Evolutionary conservation across 2,329 filamentous ascomycete genomes (phyloP), one percentile per base, ranked within the genome.

Genomic region (Xylariaceae sp.): DNA sequence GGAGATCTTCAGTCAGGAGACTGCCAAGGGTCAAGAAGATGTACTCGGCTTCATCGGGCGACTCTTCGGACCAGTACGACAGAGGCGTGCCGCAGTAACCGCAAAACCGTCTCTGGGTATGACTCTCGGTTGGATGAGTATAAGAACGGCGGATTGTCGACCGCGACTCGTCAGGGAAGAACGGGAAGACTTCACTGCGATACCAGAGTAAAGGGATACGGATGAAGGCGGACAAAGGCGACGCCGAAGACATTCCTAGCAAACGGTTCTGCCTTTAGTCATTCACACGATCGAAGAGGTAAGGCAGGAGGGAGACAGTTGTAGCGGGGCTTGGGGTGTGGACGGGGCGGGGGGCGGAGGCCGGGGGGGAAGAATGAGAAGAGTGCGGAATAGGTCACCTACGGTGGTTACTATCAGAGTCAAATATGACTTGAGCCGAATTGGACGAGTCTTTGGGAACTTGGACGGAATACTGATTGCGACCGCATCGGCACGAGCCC

Each of bases 61-160:
- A 87, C 29, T 81, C 72, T 70, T 95, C 91, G 46, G 84, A 86
- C 90, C 90, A 96, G 64, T 86, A 89, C 0, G 86, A 87, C 51
- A 96, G 75, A 9, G 88, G 87, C 0, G 91, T 95, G 50, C 91
- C 91, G 69, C 91, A 96, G 74, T 88, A 95, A 29, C 91, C 91
- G 72, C 91, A 96, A 71, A 96, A 96, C 62, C 90, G 82, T 48
- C 89, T 84, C 68, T 87, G 84, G 1, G 81, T 76, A 63, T 80
- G 73, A 50, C 78, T 76, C 50, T 80, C 79, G 62, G 76, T 73
- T 2, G 76, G 76, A 27, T 85, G 80, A 7, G 81, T 82, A 70
- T 88, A 91, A 47, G 80, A 77, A 41, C 85, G 81, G 53, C 82
- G 83, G 67, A 91, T 91, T 50, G 76, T 75, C 51, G 76, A 64